A percentile compares a stretch with the other conserved stretches of the same genome.
phyloP scores from a whole-genome alignment of 2,329 filamentous ascomycete genomes.

The Helicocarpus griseus region DNA sequence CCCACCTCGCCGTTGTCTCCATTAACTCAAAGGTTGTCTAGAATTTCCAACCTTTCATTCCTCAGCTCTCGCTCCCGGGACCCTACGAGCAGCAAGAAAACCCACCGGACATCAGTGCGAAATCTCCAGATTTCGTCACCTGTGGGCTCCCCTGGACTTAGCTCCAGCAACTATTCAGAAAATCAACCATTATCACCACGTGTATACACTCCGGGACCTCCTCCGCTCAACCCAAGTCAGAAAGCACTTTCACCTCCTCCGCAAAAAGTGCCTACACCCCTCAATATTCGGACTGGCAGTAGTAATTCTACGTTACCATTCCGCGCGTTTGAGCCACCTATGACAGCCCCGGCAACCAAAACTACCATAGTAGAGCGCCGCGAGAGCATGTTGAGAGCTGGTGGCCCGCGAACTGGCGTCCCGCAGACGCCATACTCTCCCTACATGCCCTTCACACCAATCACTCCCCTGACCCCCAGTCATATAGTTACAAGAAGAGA shows the following conservation, averaged over 20 bases:
- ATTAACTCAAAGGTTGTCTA: constrained; percentile 28
- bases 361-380: constrained; percentile 40
- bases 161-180: constrained; percentile 36
- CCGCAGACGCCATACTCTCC: constrained; percentile 40
- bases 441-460: constrained; percentile 42
- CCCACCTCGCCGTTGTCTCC: constrained; percentile 26
- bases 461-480: constrained; percentile 41
- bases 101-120: constrained; percentile 38
- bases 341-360: constrained; percentile 39
- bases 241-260: constrained; percentile 22
- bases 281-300: constrained; percentile 21
- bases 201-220: constrained; percentile 45
- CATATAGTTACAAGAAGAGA: constrained; percentile 36
- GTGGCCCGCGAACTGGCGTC: constrained; percentile 37
- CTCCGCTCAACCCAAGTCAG: constrained; percentile 41
- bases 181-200: constrained; percentile 49
- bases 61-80: constrained; percentile 32
- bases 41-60: constrained; percentile 31
- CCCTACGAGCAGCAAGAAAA: constrained; percentile 31
- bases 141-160: constrained; percentile 37
- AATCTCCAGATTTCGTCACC: constrained; percentile 51
- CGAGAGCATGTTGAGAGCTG: constrained; percentile 18
- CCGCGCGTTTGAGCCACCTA: constrained; percentile 32
- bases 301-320: constrained; percentile 33
- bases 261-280: constrained; percentile 19